These are phyloP conservation scores for Wickerhamiella sorbophila DNA, from an alignment of 805 yeast genomes.

Conservation along the genomic window DNA sequence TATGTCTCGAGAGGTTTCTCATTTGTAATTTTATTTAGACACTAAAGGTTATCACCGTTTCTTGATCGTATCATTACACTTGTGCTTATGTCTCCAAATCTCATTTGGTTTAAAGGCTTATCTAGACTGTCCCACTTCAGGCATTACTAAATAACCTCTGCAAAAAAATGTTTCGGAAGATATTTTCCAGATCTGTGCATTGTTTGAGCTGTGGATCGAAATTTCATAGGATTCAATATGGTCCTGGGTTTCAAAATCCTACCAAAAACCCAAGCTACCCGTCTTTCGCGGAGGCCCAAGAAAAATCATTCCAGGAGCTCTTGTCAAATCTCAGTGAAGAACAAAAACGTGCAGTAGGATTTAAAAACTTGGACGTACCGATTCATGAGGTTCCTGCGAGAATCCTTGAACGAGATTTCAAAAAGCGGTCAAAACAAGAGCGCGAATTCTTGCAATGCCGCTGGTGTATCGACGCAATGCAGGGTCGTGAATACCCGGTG, in stretches of 20 bases:
- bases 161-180: no score
- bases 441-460: slow-evolving; percentile 2
- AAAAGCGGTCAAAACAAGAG: background rate
- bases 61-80: slow-evolving; percentile 4
- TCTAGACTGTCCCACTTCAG: background rate
- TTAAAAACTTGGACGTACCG: background rate
- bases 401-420: background rate
- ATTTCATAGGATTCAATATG: slow-evolving; percentile 2
- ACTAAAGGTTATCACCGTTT: background rate
- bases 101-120: background rate
- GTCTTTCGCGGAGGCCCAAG: background rate
- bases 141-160: no score
- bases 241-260: slow-evolving; percentile 3
- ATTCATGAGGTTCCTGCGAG: background rate
- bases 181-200: slow-evolving; percentile 6
- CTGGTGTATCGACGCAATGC: slow-evolving; percentile 4
- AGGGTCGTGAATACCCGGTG: slow-evolving; percentile 3
- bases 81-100: background rate
- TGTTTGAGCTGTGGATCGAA: slow-evolving; percentile 13
- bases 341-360: slow-evolving; percentile 11
- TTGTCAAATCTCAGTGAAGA: slow-evolving; percentile 7
- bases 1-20: background rate
- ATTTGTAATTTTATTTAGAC: background rate
- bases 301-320: background rate
- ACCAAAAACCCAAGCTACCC: background rate